Evolutionary conservation across 495 filamentous ascomycete genomes (phyloP).

Genomic region (Parmelia sp.): DNA sequence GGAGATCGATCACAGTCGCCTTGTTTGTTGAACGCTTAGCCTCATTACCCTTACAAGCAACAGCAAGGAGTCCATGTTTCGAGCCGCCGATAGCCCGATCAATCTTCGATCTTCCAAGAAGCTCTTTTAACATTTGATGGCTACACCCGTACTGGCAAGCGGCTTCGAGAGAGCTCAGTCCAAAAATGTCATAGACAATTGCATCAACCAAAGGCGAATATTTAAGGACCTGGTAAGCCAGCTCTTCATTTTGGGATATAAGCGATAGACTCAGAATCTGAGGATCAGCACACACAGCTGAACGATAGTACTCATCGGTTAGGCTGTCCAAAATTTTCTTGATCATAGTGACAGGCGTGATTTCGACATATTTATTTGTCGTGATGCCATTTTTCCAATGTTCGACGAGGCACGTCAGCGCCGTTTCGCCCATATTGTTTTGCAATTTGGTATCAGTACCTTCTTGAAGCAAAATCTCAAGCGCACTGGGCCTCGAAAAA

Average conservation of each 20-base stretch:
- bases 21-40: no score
- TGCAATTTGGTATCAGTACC: slow-evolving; percentile 4
- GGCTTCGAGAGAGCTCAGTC: neutral
- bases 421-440: neutral
- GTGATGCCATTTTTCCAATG: neutral
- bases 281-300: neutral
- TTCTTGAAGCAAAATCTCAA: neutral
- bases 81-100: neutral
- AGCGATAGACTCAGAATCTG: neutral
- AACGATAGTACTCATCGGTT: neutral
- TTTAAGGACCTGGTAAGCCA: slow-evolving; percentile 5
- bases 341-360: neutral
- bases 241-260: neutral
- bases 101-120: slow-evolving; percentile 5
- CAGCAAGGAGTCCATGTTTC: neutral
- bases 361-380: neutral
- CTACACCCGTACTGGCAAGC: slow-evolving; percentile 13
- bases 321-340: neutral
- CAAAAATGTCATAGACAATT: neutral
- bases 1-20: neutral
- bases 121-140: slow-evolving; percentile 1
- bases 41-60: slow-evolving; percentile 1
- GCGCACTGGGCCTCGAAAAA: neutral
- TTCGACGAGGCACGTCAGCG: neutral
- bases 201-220: slow-evolving; percentile 5